Base-by-base conservation (phyloP, 768 basidiomycete species). In the Macrolepiota fuliginosa region DNA sequence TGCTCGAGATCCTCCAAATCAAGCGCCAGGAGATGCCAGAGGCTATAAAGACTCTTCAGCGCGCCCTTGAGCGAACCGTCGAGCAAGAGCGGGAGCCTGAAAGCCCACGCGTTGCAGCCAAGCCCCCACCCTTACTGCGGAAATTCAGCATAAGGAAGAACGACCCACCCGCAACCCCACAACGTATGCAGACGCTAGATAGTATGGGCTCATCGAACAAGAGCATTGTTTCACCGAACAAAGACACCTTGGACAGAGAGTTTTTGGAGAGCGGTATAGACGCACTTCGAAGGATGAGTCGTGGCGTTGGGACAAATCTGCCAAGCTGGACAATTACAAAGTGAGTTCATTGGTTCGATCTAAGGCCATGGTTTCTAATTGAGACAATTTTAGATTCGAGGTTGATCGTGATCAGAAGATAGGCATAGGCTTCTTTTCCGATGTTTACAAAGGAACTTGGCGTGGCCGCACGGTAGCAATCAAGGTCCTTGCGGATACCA, bases 361-460 rank as follows among this genome's bases (percentile, higher is more conserved):
- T 45, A 13, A 13, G 11, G n/a, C 12, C 4, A 17, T 17, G 22
- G 9, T 29, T 32, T 10, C 35, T 61, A 11, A 61, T 25, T 2
- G 29, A n/a, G 27, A 17, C 29, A 27, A 36, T n/a, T 49, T 19
- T 32, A 61, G 60, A 55, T 61, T 37, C 47, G 93, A 95, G 73
- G 83, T 94, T 35, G 87, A 89, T 61, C 82, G 85, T 3, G 88
- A 87, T 49, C 76, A 79, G 61, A 83, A 86, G 70, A 86, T 94
- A 62, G 88, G 91, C 2, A 67, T 84, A 15, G 91, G 92, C 0
- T 88, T 84, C 74, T 91, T 92, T 74, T 89, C 89, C 10, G 83
- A 88, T 59, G 90, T 94, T 5, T 92, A 88, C 73, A 78, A 79
- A n/a, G 92, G 91, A 0, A 81, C 73, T 12, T 95, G 92, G 91